These are phyloP conservation scores for Acer yangbiense DNA, from an alignment of 345 rosid genomes.

Conservation along the genomic window DNA sequence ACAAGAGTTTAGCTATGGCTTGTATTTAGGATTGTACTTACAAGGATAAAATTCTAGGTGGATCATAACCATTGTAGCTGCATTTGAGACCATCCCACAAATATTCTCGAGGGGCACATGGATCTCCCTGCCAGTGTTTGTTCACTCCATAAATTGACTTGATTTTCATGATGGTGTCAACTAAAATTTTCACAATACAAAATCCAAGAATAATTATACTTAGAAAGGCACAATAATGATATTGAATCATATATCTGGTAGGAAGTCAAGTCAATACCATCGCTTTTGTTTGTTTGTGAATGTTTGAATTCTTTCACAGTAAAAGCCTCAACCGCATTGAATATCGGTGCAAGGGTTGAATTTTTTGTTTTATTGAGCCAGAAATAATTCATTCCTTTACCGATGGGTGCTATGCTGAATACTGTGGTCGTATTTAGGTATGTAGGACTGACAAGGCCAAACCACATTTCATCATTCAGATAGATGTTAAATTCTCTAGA, in stretches of 20 bases:
- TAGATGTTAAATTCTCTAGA: neutral
- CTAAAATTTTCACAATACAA: neutral
- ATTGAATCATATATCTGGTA: neutral
- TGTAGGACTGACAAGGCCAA: neutral
- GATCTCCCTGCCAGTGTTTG: slow-evolving; percentile 2
- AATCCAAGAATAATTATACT: neutral
- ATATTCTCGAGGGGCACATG: neutral
- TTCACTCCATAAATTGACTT: neutral
- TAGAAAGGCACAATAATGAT: neutral
- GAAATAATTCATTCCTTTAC: neutral
- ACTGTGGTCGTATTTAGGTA: neutral
- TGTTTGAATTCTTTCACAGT: neutral
- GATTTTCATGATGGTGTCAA: neutral
- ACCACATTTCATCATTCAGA: neutral
- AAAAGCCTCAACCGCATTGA: neutral
- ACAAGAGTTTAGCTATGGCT: neutral
- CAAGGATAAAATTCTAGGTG: neutral
- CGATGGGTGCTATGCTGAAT: neutral
- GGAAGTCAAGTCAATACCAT: neutral
- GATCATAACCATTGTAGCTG: neutral
- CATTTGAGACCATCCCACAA: neutral
- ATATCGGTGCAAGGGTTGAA: neutral
- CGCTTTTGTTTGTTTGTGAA: neutral
- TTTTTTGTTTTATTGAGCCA: neutral
- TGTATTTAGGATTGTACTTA: neutral